Conservation (phyloP, 164 flowering plant genomes). For the Aristolochia californica region DNA sequence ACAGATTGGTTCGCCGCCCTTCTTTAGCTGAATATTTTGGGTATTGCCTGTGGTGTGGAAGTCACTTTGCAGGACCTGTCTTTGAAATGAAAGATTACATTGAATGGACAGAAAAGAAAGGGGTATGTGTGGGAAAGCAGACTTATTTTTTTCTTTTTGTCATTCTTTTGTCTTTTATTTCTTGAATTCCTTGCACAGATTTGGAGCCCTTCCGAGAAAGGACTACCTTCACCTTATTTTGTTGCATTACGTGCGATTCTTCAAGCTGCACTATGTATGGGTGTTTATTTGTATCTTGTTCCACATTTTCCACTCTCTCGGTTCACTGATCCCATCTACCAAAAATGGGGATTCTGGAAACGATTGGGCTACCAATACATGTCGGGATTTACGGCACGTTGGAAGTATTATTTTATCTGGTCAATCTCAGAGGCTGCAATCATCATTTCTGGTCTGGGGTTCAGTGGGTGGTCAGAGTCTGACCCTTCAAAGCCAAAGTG, state of each 20-base stretch:
- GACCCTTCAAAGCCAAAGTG: conserved; percentile 67
- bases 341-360: conserved; percentile 82
- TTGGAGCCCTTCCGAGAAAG: conserved; percentile 44
- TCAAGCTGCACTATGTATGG: conserved; percentile 94
- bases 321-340: conserved; percentile 61
- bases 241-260: conserved; percentile 65
- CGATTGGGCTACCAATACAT: conserved; percentile 72
- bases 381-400: conserved; percentile 87
- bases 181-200: conserved; percentile 29
- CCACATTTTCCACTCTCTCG: conserved; percentile 62
- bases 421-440: conserved; percentile 94
- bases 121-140: conserved; percentile 32
- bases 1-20: conserved; percentile 64
- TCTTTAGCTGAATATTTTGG: conserved; percentile 74
- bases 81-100: conserved; percentile 95
- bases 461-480: conserved; percentile 87
- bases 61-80: conserved; percentile 98
- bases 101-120: conserved; percentile 84
- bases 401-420: conserved; percentile 99
- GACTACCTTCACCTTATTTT: conserved; percentile 62
- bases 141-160: conserved; percentile 9
- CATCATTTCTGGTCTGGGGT: conserved; percentile 91
- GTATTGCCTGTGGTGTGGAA: conserved; percentile 91
- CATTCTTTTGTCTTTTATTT: not conserved
- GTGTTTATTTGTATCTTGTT: conserved; percentile 61